Conservation (phyloP, 257 asterid species). For the Solanum pimpinellifolium region DNA sequence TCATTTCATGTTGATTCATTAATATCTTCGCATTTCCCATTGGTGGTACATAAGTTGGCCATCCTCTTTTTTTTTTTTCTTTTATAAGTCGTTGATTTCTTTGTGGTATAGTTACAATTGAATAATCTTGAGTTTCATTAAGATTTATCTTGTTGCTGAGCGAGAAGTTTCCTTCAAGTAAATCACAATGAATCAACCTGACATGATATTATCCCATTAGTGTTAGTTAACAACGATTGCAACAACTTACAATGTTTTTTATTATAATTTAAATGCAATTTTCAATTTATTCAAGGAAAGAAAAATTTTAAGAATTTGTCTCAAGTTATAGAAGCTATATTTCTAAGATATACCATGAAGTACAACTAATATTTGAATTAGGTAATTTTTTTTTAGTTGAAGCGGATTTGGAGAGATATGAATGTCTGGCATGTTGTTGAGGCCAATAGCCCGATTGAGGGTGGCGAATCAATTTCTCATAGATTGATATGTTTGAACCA, state of each 20-base stretch:
- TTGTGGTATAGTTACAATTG: slow-evolving; percentile 5
- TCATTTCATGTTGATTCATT: slow-evolving; percentile 6
- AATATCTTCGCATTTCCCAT: background rate
- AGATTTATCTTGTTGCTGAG: background rate
- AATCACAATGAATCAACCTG: background rate
- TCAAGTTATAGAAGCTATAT: background rate
- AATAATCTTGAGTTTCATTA: background rate
- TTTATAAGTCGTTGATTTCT: background rate
- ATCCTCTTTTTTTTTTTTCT: background rate
- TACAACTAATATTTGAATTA: background rate
- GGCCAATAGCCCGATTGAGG: background rate
- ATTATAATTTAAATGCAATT: background rate
- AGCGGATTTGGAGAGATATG: background rate
- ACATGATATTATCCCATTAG: background rate
- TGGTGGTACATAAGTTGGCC: background rate
- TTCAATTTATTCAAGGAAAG: background rate
- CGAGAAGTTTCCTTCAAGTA: slow-evolving; percentile 31
- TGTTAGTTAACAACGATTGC: background rate
- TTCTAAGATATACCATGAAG: background rate
- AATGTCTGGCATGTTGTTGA: background rate
- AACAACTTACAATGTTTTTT: background rate
- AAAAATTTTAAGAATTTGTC: background rate
- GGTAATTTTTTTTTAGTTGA: background rate
- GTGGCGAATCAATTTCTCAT: background rate
- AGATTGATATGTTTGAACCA: background rate